Base-by-base conservation (phyloP, 2,329 filamentous ascomycete genomes). In the Colletotrichum agaves region DNA sequence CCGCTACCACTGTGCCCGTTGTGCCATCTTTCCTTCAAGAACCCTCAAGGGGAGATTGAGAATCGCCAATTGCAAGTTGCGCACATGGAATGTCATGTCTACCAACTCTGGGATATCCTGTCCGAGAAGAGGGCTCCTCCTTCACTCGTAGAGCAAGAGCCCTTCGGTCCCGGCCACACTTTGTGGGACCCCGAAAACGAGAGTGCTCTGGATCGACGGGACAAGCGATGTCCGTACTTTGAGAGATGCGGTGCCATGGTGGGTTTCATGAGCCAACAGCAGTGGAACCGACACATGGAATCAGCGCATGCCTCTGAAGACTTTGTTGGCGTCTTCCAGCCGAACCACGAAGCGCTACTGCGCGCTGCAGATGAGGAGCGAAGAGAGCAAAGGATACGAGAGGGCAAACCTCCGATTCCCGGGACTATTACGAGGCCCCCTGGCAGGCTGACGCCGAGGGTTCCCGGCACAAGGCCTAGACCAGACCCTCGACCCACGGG, bases 1-100 rank as follows among this genome's bases (percentile, higher is more conserved):
- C 69, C 63, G 15, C 60, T 57, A 15, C 43, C 55, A 35, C 5
- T 19, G 21, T 71, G 69, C 11, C 69, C 69, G 5, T 37, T 71
- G 43, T 71, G 69, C 43, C 56, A 61, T 15, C 56, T 70, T 11
- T 53, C 64, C 2, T 71, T 71, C 63, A 31, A 4, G 10, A 59
- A n/a, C 11, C 57, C 67, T 11, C 17, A 43, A n/a, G 61, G 37
- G 3, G 46, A 64, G 11, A 52, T 35, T 27, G 56, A 49, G 13
- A 55, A 46, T 10, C 53, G 69, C 11, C 21, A 35, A 6, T 41
- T 44, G 13, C 69, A 71, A 33, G 55, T 64, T n/a, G 17, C 50
- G 5, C 69, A 71, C 43, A 70, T 71, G 59, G 69, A 71, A 59
- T 71, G 69, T n/a, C 69, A 71, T 41, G 63, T 70, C 60, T 69